Evolutionary conservation across 148 eudicot genomes (phyloP), one percentile per base, ranked within the genome.

Genomic region (Rhododendron ferrugineum): DNA sequence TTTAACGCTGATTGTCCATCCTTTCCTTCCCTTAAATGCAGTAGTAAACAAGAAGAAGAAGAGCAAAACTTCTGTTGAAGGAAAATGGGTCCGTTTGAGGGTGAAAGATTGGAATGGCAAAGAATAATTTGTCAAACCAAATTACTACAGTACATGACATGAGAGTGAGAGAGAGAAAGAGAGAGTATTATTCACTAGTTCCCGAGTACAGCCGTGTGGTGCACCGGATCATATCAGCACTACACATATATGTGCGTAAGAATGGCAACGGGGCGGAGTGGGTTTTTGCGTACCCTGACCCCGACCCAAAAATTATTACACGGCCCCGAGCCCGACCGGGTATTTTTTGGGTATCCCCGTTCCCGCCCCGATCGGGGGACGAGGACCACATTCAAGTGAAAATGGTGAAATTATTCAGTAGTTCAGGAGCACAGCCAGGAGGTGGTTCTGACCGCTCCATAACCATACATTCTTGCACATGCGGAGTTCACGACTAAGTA

Each of bases 1-100:
- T 47, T 11, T 50, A 14, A 56, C 62, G 23, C 62, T 16, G 16
- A 56, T 16, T 16, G 62, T 56, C 22, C 6, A n/a, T n/a, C 2
- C 36, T 34, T 34, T 56, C 62, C 23, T 56, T 56, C 62, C 60
- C 23, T 16, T 18, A 56, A 56, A 16, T 16, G 23, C 3, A 1
- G 34, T 34, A 32, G 34, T 32, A 32, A 32, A 32, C 34, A 32
- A 32, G 3, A 54, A n/a, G 7, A 62, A 62, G 70, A 8, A 62
- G 70, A 62, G 11, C 30, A 10, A 78, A 78, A 60, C 80, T 50
- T 73, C 54, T 62, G 3, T 40, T 36, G 49, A 42, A 76, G 50
- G 79, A 40, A 20, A 76, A 76, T 22, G 79, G 79, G 49, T 40
- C 79, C 79, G 36, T 76, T 76, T 76, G 49, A 76, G 14, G 30